These are phyloP conservation scores for Friedmanniomyces simplex DNA, from an alignment of 495 filamentous ascomycete genomes.

Conservation along the genomic window DNA sequence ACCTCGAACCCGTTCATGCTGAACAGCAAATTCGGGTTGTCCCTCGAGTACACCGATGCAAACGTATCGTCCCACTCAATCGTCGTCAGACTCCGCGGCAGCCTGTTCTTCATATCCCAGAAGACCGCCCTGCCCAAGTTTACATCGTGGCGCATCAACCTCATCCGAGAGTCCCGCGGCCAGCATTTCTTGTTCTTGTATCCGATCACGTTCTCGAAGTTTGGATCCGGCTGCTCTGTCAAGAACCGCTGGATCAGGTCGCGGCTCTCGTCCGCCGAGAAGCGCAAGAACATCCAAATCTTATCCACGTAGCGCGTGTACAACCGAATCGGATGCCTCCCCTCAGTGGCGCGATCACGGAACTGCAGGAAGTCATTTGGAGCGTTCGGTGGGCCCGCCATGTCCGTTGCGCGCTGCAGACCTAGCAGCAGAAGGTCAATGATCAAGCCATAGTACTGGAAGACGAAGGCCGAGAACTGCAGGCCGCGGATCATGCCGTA, in stretches of 20 bases:
- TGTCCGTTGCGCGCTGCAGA: constrained; percentile 87
- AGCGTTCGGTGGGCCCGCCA: constrained; percentile 89
- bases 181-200: constrained; percentile 99
- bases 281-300: constrained; percentile 97
- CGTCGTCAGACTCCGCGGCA: constrained; percentile 89
- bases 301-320: constrained; percentile 97
- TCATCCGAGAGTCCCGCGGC: constrained; percentile 95
- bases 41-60: constrained; percentile 95
- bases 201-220: constrained; percentile 98
- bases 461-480: constrained; percentile 96
- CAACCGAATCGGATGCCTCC: constrained; percentile 84
- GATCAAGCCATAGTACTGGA: constrained; percentile 97
- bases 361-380: constrained; percentile 99
- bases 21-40: constrained; percentile 95
- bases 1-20: constrained; percentile 99
- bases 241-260: constrained; percentile 97
- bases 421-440: constrained; percentile 90
- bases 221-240: constrained; percentile 96
- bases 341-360: constrained; percentile 80
- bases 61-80: constrained; percentile 99
- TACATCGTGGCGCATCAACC: constrained; percentile 97
- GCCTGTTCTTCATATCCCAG: constrained; percentile 96
- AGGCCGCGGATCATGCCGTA: constrained; percentile 97
- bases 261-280: constrained; percentile 83
- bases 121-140: constrained; percentile 97